Evolutionary conservation across 495 filamentous ascomycete species (phyloP).

Genomic region (Penicillium diatomitis): DNA sequence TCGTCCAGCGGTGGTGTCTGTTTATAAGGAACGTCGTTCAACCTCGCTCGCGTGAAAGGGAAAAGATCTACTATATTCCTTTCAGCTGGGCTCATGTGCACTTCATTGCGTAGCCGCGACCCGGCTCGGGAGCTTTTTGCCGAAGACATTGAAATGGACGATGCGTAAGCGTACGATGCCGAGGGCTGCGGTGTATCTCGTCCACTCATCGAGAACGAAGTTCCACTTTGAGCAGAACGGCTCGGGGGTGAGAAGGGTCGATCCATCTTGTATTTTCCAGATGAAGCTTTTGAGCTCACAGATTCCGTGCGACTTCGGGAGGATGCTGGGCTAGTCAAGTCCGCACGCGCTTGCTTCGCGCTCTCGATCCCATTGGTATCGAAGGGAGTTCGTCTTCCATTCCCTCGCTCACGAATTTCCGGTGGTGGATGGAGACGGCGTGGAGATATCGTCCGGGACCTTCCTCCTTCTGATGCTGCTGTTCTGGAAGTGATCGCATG

Average conservation of each 20-base stretch:
- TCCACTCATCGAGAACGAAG: constrained; percentile 34
- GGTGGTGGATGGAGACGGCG: constrained; percentile 29
- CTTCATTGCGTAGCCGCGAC: constrained; percentile 74
- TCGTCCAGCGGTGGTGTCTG: constrained; percentile 54
- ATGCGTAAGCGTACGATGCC: constrained; percentile 31
- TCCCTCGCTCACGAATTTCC: constrained; percentile 22
- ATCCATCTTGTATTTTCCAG: constrained; percentile 25
- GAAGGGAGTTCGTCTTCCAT: constrained; percentile 27
- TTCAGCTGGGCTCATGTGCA: constrained; percentile 54
- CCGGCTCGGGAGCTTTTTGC: constrained; percentile 52
- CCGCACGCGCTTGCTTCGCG: constrained; percentile 44
- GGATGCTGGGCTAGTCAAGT: constrained; percentile 54
- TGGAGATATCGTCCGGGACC: constrained; percentile 21
- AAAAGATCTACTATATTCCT: constrained; percentile 52
- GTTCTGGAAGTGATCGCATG: constrained; percentile 64
- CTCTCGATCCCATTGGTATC: constrained; percentile 35
- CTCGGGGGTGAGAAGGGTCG: constrained; percentile 31
- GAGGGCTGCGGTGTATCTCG: constrained; percentile 32
- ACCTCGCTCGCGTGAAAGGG: constrained; percentile 58
- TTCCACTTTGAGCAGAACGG: constrained; percentile 37
- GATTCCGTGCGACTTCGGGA: constrained; percentile 57
- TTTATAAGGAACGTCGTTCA: constrained; percentile 74
- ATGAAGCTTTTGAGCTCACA: constrained; percentile 42
- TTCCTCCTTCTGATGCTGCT: constrained; percentile 63
- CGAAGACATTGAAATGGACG: constrained; percentile 57